Conservation (phyloP, 2,329 filamentous ascomycete genomes). For the Colletotrichum neosansevieriae region DNA sequence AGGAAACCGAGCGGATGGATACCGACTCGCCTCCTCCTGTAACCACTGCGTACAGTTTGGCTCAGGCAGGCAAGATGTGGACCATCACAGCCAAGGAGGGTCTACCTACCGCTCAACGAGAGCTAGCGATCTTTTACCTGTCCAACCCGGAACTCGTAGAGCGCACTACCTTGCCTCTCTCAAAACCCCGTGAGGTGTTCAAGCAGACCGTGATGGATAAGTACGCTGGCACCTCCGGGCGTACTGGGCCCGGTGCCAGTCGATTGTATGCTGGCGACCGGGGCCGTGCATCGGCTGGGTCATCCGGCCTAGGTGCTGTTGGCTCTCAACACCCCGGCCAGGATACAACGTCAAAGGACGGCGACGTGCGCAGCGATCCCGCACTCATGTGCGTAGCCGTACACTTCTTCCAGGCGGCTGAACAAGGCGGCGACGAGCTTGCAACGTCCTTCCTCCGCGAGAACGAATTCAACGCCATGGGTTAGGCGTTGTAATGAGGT, state of each 20-base stretch:
- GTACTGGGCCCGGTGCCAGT: slow-evolving; percentile 35
- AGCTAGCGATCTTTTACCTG: slow-evolving; percentile 93
- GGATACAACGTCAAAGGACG: slow-evolving; percentile 51
- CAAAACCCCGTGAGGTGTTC: slow-evolving; percentile 88
- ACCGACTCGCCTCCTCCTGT: slow-evolving; percentile 57
- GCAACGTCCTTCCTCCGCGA: slow-evolving; percentile 86
- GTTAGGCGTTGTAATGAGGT: slow-evolving; percentile 8
- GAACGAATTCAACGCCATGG: slow-evolving; percentile 53
- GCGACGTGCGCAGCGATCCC: slow-evolving; percentile 77
- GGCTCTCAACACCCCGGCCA: slow-evolving; percentile 47
- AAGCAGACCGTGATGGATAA: slow-evolving; percentile 86
- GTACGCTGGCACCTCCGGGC: slow-evolving; percentile 58
- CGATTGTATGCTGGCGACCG: slow-evolving; percentile 42
- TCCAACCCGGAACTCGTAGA: slow-evolving; percentile 89
- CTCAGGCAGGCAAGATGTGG: slow-evolving; percentile 89
- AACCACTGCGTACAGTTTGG: slow-evolving; percentile 75
- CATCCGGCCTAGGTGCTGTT: slow-evolving; percentile 40
- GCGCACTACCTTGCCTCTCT: slow-evolving; percentile 84
- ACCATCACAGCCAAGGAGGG: slow-evolving; percentile 95
- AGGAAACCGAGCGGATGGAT: slow-evolving; percentile 41
- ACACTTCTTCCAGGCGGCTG: slow-evolving; percentile 96
- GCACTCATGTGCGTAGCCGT: slow-evolving; percentile 93
- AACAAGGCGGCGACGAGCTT: slow-evolving; percentile 86
- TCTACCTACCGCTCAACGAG: slow-evolving; percentile 87
- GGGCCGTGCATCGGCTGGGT: slow-evolving; percentile 28